Conservation (phyloP, 805 yeast genomes). For the Scheffersomyces stipitis region DNA sequence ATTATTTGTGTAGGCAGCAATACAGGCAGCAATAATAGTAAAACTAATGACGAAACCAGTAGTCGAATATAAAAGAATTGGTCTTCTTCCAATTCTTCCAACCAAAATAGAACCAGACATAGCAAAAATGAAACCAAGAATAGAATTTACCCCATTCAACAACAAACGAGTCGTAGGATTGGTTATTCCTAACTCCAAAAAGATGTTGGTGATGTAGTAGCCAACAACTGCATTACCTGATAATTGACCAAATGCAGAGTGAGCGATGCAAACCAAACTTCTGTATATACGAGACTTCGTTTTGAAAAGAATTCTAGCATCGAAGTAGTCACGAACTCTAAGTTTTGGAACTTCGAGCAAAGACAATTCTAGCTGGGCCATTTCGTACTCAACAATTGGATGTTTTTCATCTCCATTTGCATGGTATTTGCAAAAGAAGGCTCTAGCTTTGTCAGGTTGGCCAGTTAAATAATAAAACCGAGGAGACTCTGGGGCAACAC, state of each 20-base stretch:
- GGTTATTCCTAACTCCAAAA: background rate
- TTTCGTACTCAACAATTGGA: slow-evolving; percentile 1
- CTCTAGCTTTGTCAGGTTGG: background rate
- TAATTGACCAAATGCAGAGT: background rate
- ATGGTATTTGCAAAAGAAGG: slow-evolving; percentile 1
- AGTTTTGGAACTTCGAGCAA: background rate
- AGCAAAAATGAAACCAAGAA: slow-evolving; percentile 11
- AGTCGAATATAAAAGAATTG: slow-evolving; percentile 16
- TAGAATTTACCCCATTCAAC: slow-evolving; percentile 16
- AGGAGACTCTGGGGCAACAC: slow-evolving; percentile 1
- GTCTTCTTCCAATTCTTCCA: slow-evolving; percentile 25
- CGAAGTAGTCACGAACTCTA: background rate
- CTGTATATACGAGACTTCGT: background rate
- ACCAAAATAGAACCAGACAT: slow-evolving; percentile 16
- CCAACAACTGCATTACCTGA: background rate
- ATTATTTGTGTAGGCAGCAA: slow-evolving; percentile 9
- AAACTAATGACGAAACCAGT: slow-evolving; percentile 17
- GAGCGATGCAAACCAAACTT: background rate
- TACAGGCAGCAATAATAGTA: slow-evolving; percentile 18
- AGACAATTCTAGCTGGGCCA: background rate
- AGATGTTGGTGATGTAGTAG: slow-evolving; percentile 1
- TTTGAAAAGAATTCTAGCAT: background rate
- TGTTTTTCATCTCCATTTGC: slow-evolving; percentile 1
- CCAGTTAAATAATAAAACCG: background rate
- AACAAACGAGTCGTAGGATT: slow-evolving; percentile 16